These are phyloP conservation scores for Mycena sp. DNA, from an alignment of 1,284 basidiomycete genomes.

Conservation along the genomic window DNA sequence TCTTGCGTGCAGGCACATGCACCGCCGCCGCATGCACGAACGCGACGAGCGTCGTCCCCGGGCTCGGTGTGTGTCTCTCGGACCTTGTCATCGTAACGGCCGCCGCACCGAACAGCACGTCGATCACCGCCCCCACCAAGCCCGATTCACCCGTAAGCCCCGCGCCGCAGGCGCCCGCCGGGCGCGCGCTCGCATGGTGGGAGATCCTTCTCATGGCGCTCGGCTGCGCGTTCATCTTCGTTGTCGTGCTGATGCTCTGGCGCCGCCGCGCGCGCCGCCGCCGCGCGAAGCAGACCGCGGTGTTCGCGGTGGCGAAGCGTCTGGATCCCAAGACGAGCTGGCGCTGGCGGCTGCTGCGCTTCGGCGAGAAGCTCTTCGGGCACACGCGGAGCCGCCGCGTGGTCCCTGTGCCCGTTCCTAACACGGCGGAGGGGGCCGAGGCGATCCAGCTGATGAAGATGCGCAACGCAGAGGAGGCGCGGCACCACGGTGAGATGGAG, in stretches of 20 bases:
- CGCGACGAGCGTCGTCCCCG: slow-evolving; percentile 63
- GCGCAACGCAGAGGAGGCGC: slow-evolving; percentile 58
- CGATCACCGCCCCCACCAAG: slow-evolving; percentile 30
- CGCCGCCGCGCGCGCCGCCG: slow-evolving; percentile 73
- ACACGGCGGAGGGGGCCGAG: slow-evolving; percentile 42
- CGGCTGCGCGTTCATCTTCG: slow-evolving; percentile 80
- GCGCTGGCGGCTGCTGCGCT: slow-evolving; percentile 62
- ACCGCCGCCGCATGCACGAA: slow-evolving; percentile 65
- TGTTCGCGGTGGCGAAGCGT: slow-evolving; percentile 69
- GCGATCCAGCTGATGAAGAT: slow-evolving; percentile 55
- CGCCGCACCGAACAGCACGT: slow-evolving; percentile 54
- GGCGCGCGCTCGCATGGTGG: slow-evolving; percentile 72
- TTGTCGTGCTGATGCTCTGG: slow-evolving; percentile 71
- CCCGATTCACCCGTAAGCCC: slow-evolving; percentile 39
- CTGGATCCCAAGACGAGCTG: slow-evolving; percentile 58
- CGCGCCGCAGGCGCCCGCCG: slow-evolving; percentile 58
- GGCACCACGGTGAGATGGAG: slow-evolving; percentile 55
- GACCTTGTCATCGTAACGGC: slow-evolving; percentile 69
- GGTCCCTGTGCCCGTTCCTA: slow-evolving; percentile 24
- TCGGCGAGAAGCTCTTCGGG: slow-evolving; percentile 68
- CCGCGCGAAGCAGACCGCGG: slow-evolving; percentile 69
- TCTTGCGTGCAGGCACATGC: slow-evolving; percentile 73
- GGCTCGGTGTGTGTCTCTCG: slow-evolving; percentile 80
- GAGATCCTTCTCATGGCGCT: slow-evolving; percentile 83
- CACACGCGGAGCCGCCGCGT: slow-evolving; percentile 44